Conservation (phyloP, 1,284 basidiomycete genomes). For the Austroboletus rostrupii region DNA sequence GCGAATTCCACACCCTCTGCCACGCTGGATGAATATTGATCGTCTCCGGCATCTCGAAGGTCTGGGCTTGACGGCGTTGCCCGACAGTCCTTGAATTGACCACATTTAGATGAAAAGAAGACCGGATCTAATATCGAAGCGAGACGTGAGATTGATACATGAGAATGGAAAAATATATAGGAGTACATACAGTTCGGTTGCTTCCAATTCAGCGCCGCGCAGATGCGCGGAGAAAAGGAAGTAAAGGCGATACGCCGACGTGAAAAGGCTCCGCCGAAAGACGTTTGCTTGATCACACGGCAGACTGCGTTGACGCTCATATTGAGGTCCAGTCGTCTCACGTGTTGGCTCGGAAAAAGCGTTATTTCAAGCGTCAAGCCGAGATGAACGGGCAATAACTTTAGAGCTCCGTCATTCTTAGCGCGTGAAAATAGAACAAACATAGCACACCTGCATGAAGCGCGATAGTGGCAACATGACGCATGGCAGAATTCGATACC, state of each 20-base stretch:
- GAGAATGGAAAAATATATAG: conserved; percentile 5
- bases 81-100: conserved; percentile 48
- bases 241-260: conserved; percentile 81
- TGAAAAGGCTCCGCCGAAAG: conserved; percentile 44
- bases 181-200: conserved; percentile 86
- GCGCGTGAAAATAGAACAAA: conserved; percentile 3
- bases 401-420: too few relatives aligned
- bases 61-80: conserved; percentile 42
- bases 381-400: conserved; percentile 71
- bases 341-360: conserved; percentile 40
- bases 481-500: conserved; percentile 50
- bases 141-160: conserved; percentile 17
- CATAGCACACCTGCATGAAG: conserved; percentile 58
- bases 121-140: conserved; percentile 72
- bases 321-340: conserved; percentile 69
- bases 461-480: conserved; percentile 70
- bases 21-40: conserved; percentile 63
- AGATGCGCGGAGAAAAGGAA: conserved; percentile 85
- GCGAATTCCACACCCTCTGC: conserved; percentile 93
- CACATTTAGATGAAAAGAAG: conserved; percentile 89
- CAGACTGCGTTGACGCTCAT: conserved; percentile 79
- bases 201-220: conserved; percentile 95
- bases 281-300: conserved; percentile 71
- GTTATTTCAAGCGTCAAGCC: conserved; percentile 82
- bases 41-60: conserved; percentile 38